Percentiles rank a stretch among this genome's conserved stretches.
Evolutionary conservation across 2,329 filamentous ascomycete genomes (phyloP).

Genomic region (Arthrinium phaeospermum): DNA sequence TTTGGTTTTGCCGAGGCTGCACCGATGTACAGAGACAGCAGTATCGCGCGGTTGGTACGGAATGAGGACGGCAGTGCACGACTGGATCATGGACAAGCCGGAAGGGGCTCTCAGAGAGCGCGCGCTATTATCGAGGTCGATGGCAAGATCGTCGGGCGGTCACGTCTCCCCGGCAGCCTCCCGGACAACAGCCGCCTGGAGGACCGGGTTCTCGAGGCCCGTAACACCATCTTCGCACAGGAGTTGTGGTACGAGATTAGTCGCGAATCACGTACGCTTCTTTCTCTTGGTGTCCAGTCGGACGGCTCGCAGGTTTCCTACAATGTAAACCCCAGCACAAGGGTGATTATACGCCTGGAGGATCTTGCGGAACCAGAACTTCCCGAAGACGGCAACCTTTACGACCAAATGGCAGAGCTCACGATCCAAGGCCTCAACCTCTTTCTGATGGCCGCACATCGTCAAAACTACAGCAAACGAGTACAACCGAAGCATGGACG

Average conservation of each 20-base stretch:
- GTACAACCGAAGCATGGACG: slow-evolving; percentile 44
- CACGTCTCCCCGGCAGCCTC: slow-evolving; percentile 56
- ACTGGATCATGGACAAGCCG: slow-evolving; percentile 68
- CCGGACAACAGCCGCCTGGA: slow-evolving; percentile 66
- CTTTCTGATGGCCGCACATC: slow-evolving; percentile 79
- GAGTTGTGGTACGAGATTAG: slow-evolving; percentile 92
- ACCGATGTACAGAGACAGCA: slow-evolving; percentile 67
- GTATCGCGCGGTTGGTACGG: slow-evolving; percentile 80
- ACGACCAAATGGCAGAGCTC: slow-evolving; percentile 65
- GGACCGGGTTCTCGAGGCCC: slow-evolving; percentile 72
- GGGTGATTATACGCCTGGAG: slow-evolving; percentile 72
- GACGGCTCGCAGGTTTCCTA: slow-evolving; percentile 64
- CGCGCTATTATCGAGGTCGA: slow-evolving; percentile 69
- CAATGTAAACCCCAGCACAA: slow-evolving; percentile 56
- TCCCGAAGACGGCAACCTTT: slow-evolving; percentile 40
- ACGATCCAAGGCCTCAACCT: slow-evolving; percentile 74
- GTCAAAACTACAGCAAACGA: slow-evolving; percentile 72
- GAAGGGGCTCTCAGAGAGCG: slow-evolving; percentile 62
- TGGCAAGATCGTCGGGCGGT: slow-evolving; percentile 63
- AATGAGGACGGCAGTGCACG: slow-evolving; percentile 75
- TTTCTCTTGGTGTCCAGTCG: slow-evolving; percentile 72
- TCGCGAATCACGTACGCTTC: slow-evolving; percentile 76
- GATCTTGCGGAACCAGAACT: slow-evolving; percentile 56
- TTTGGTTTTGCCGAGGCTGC: slow-evolving; percentile 85
- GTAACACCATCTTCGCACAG: slow-evolving; percentile 80